Percentiles rank a stretch among this genome's conserved stretches.
Evolutionary conservation across 176 grass and related monocot species (phyloP).

Genomic region (Alloteropsis semialata): DNA sequence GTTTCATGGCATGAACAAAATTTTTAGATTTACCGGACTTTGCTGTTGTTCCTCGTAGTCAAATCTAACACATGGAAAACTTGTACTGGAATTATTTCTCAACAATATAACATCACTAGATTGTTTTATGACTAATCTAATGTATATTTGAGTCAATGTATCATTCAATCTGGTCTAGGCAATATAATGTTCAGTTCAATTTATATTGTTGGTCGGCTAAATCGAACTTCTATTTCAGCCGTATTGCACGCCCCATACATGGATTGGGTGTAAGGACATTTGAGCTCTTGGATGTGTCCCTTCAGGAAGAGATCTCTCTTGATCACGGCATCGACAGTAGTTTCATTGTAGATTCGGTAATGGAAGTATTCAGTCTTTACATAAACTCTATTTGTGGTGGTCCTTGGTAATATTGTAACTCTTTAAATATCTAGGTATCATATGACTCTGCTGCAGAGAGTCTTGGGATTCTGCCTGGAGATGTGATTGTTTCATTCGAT

Average conservation of each 20-base stretch:
- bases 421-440: neutral
- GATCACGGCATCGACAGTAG: neutral
- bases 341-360: neutral
- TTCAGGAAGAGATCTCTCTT: neutral
- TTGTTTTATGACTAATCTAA: too few species aligned
- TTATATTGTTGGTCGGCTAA: neutral
- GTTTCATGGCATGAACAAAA: too few species aligned
- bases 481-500: constrained; percentile 20
- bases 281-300: neutral
- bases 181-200: neutral
- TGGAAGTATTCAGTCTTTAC: neutral
- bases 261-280: neutral
- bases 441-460: neutral
- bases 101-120: too few species aligned
- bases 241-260: neutral
- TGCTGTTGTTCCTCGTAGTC: too few species aligned
- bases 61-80: too few species aligned
- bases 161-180: neutral
- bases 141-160: neutral
- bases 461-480: neutral
- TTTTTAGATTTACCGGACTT: too few species aligned
- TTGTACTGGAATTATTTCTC: too few species aligned
- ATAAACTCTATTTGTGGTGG: neutral
- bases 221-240: neutral
- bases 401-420: neutral